Evolutionary conservation across 257 asterid genomes (phyloP).

Genomic region (Lithospermum erythrorhizon): DNA sequence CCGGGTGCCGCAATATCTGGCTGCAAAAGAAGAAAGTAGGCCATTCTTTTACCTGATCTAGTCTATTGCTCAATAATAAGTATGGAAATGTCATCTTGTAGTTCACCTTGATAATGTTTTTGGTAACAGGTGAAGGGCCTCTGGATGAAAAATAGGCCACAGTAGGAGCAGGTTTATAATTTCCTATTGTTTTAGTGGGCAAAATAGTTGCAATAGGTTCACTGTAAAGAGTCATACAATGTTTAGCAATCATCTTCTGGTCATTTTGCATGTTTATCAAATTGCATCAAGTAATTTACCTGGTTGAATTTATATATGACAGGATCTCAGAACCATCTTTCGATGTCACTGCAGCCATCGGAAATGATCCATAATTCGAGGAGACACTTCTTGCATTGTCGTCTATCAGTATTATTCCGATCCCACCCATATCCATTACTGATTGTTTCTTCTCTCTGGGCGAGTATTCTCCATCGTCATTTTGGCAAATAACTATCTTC

Average conservation of each 20-base stretch:
- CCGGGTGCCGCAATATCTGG: slow-evolving; percentile 89
- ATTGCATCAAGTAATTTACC: slow-evolving; percentile 22
- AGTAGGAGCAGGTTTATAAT: slow-evolving; percentile 60
- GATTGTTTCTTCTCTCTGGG: slow-evolving; percentile 11
- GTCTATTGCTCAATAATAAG: not conserved
- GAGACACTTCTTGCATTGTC: slow-evolving; percentile 22
- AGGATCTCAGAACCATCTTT: slow-evolving; percentile 37
- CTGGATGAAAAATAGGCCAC: slow-evolving; percentile 60
- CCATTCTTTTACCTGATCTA: not conserved
- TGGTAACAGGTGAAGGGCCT: slow-evolving; percentile 37
- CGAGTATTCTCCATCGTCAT: slow-evolving; percentile 5
- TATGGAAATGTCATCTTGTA: not conserved
- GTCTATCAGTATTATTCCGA: slow-evolving; percentile 43
- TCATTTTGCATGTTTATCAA: not conserved
- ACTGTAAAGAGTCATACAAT: slow-evolving; percentile 18
- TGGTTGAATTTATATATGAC: slow-evolving; percentile 47
- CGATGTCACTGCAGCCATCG: slow-evolving; percentile 31
- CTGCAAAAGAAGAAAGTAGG: slow-evolving; percentile 20
- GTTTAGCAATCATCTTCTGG: slow-evolving; percentile 1
- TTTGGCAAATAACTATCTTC: slow-evolving; percentile 50
- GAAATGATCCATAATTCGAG: slow-evolving; percentile 20
- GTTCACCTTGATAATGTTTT: slow-evolving; percentile 57
- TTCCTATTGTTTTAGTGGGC: slow-evolving; percentile 31
- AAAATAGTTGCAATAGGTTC: slow-evolving; percentile 53
- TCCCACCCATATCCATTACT: slow-evolving; percentile 30